Evolutionary conservation across 1,284 basidiomycete species (phyloP), one percentile per base, ranked within the genome.

Genomic region (Porodaedalea pini): DNA sequence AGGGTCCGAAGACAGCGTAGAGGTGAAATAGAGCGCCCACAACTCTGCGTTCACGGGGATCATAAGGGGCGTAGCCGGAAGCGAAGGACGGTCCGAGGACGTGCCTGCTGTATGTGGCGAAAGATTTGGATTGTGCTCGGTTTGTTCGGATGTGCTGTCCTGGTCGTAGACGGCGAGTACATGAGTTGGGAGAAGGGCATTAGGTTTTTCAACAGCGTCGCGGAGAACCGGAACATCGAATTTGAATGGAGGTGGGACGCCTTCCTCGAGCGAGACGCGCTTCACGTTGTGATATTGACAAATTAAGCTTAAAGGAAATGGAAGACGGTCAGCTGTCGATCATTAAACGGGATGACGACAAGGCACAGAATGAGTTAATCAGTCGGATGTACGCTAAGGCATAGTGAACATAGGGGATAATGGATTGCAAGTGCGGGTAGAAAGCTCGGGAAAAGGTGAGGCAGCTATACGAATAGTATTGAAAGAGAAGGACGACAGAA

Each of bases 31-130:
- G 2, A 51, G 48, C n/a, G 63, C 58, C 59, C 70, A 67, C 2
- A 63, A 47, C 8, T 65, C 59, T 21, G 63, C 63, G 57, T 69
- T 64, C 54, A 73, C 61, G 21, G 68, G 69, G 8, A 67, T 56
- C 34, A 69, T 57, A 21, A 64, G 62, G 27, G 65, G 60, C 15
- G 61, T 54, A 10, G 61, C 52, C 2, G 58, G 60, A 37, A 60
- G 55, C 36, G 54, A 32, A 37, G 57, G 48, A 27, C 41, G 41
- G 23, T 48, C 55, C 6, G 45, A 34, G 17, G 52, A 34, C n/a
- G 51, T n/a, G 19, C 21, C 40, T 19, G 48, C 53, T n/a, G 45
- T 34, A 40, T 49, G 39, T 37, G 54, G 54, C 2, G 37, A 36
- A 43, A 47, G 44, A 15, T 19, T 19, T 6, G 49, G 19, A 10